Conservation (phyloP, 2,329 filamentous ascomycete species). For the Achaetomium macrosporum region DNA sequence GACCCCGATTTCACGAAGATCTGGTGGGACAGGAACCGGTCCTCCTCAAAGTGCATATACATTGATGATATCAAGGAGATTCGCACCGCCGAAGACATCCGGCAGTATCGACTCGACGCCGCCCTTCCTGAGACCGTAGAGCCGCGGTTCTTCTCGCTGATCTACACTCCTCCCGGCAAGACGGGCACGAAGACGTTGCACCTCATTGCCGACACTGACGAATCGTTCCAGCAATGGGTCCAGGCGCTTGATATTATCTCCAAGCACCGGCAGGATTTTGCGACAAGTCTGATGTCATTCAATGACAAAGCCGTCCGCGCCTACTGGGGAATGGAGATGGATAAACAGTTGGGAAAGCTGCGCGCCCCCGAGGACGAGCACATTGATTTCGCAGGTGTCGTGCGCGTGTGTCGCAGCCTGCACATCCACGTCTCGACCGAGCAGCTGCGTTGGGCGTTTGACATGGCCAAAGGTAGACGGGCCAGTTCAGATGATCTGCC, state of each 20-base stretch:
- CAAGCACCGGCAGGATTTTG: slow-evolving; percentile 79
- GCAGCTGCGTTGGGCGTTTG: slow-evolving; percentile 68
- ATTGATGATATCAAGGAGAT: slow-evolving; percentile 95
- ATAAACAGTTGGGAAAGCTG: slow-evolving; percentile 53
- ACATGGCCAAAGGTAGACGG: slow-evolving; percentile 26
- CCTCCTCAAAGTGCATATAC: slow-evolving; percentile 78
- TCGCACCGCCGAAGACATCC: slow-evolving; percentile 72
- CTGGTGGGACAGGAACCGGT: slow-evolving; percentile 74
- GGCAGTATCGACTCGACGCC: slow-evolving; percentile 84
- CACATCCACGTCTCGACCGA: slow-evolving; percentile 84
- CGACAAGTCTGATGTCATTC: slow-evolving; percentile 83
- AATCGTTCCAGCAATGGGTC: slow-evolving; percentile 73
- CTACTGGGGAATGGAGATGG: slow-evolving; percentile 85
- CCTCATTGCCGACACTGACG: slow-evolving; percentile 69
- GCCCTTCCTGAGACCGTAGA: slow-evolving; percentile 62
- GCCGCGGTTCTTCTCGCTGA: slow-evolving; percentile 78
- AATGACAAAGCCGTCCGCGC: slow-evolving; percentile 73
- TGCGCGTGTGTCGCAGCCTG: slow-evolving; percentile 78
- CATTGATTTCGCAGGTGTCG: slow-evolving; percentile 72
- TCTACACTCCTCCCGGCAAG: slow-evolving; percentile 74
- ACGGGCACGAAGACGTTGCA: slow-evolving; percentile 84
- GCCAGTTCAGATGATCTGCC: slow-evolving; percentile 13
- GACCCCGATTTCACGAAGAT: slow-evolving; percentile 82
- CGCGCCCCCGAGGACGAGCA: slow-evolving; percentile 56
- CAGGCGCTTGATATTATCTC: slow-evolving; percentile 77